A percentile compares a stretch with the other conserved stretches of the same genome.
Conservation (phyloP, 441 rosid genomes). For the Dalechampia spathulata region DNA sequence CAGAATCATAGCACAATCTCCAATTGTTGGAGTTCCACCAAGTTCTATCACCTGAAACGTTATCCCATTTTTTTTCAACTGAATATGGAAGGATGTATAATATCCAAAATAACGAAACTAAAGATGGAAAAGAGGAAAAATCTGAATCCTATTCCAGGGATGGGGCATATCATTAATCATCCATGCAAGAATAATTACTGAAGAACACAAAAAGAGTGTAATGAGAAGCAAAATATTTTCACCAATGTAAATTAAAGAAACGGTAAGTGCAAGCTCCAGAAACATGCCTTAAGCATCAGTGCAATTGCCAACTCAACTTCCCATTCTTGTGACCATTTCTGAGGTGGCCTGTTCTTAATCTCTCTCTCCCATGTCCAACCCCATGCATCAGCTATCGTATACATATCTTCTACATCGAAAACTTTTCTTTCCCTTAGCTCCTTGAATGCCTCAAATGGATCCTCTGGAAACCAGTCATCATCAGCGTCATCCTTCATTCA, state of each 20-base stretch:
- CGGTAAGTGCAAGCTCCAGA: constrained; percentile 2
- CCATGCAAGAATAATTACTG: background rate
- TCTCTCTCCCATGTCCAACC: constrained; percentile 99
- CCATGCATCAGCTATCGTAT: constrained; percentile 96
- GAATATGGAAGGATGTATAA: background rate
- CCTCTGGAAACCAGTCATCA: constrained; percentile 92
- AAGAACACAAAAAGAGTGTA: too few relatives aligned
- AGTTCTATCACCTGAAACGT: constrained; percentile 67
- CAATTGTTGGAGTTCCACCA: constrained; percentile 80
- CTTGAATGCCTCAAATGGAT: constrained; percentile 74
- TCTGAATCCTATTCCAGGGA: too few relatives aligned
- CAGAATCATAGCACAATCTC: constrained; percentile 82
- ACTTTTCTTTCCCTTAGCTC: constrained; percentile 76
- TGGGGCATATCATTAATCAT: background rate
- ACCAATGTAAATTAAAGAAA: background rate
- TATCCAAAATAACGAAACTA: background rate
- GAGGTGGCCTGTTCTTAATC: constrained; percentile 63
- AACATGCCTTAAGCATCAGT: constrained; percentile 70
- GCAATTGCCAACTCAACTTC: constrained; percentile 85
- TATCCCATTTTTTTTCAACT: constrained; percentile 8
- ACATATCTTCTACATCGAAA: constrained; percentile 82
- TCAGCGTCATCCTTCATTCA: constrained; percentile 68
- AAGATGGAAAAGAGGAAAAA: background rate
- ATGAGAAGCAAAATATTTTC: background rate
- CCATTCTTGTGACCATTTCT: constrained; percentile 91